phyloP scores from a whole-genome alignment of 2,329 filamentous ascomycete species.

The Emergomyces pasteurianus region DNA sequence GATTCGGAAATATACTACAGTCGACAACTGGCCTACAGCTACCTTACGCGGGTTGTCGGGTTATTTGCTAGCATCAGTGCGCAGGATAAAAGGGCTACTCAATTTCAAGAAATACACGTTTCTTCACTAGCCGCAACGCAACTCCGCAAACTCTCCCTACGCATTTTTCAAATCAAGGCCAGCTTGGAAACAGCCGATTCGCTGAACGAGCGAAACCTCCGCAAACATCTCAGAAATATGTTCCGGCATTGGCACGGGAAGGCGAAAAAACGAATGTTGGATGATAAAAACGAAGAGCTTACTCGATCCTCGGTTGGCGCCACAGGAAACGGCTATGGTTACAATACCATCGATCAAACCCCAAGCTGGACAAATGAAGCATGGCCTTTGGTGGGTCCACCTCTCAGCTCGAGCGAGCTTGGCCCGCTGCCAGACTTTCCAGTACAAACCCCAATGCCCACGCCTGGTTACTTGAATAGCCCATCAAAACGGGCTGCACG shows the following conservation, averaged over 20 bases:
- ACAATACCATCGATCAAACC: neutral
- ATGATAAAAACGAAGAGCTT: neutral
- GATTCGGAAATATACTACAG: conserved; percentile 29
- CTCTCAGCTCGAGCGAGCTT: conserved; percentile 27
- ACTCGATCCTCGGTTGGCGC: neutral
- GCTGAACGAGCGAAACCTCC: conserved; percentile 40
- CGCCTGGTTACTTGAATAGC: conserved; percentile 33
- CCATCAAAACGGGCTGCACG: conserved; percentile 36
- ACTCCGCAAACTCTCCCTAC: conserved; percentile 47
- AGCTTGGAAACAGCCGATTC: conserved; percentile 42
- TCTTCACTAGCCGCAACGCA: conserved; percentile 35
- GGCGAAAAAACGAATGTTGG: conserved; percentile 13
- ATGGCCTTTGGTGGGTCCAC: neutral
- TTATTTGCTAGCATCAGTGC: conserved; percentile 21
- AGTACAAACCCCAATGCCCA: conserved; percentile 26
- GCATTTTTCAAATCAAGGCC: conserved; percentile 43
- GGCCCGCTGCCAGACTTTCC: conserved; percentile 20
- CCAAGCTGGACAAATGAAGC: neutral
- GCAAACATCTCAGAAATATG: conserved; percentile 45
- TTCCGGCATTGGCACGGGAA: conserved; percentile 44
- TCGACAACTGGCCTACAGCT: conserved; percentile 26
- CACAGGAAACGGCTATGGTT: neutral
- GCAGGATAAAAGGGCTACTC: conserved; percentile 34
- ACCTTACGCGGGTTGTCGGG: conserved; percentile 28
- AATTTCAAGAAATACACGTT: conserved; percentile 36